Conservation (phyloP, 371 early-diverging fungal genomes). For the Zopfochytrium polystomum region DNA sequence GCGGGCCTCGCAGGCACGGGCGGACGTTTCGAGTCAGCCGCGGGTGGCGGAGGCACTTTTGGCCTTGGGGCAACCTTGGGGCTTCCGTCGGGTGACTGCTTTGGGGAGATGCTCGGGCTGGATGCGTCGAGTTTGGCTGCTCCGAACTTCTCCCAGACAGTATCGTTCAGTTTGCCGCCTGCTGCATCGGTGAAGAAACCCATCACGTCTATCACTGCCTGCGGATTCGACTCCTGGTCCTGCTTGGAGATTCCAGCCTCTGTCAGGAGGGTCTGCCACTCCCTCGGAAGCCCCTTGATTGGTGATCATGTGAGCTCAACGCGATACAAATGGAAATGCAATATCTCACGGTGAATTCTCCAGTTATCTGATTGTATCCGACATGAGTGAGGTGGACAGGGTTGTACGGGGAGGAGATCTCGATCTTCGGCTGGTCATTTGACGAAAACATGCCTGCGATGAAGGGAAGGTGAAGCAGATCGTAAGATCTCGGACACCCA, state of each 20-base stretch:
- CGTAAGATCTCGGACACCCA: not conserved
- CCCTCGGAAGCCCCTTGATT: slow-evolving; percentile 82
- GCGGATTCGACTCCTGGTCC: slow-evolving; percentile 92
- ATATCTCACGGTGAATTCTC: slow-evolving; percentile 49
- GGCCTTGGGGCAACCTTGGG: slow-evolving; percentile 22
- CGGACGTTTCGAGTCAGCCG: slow-evolving; percentile 32
- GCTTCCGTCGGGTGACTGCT: slow-evolving; percentile 29
- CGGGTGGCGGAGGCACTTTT: slow-evolving; percentile 3
- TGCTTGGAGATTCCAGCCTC: slow-evolving; percentile 92
- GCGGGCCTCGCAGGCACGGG: slow-evolving; percentile 48
- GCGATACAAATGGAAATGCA: not conserved
- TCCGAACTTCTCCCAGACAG: slow-evolving; percentile 84
- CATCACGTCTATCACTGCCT: slow-evolving; percentile 92
- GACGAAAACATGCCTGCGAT: not conserved
- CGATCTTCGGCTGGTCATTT: slow-evolving; percentile 18
- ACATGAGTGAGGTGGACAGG: slow-evolving; percentile 89
- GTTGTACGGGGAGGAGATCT: slow-evolving; percentile 93
- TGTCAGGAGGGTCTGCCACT: slow-evolving; percentile 88
- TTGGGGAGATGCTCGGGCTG: slow-evolving; percentile 16
- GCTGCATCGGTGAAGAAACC: slow-evolving; percentile 64
- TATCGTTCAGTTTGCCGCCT: slow-evolving; percentile 46
- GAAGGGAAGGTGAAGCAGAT: too few relatives aligned
- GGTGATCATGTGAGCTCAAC: not conserved
- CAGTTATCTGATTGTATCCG: slow-evolving; percentile 50
- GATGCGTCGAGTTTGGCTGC: slow-evolving; percentile 1